phyloP scores from a whole-genome alignment of 768 basidiomycete genomes.

The Lactifluus rugatus region DNA sequence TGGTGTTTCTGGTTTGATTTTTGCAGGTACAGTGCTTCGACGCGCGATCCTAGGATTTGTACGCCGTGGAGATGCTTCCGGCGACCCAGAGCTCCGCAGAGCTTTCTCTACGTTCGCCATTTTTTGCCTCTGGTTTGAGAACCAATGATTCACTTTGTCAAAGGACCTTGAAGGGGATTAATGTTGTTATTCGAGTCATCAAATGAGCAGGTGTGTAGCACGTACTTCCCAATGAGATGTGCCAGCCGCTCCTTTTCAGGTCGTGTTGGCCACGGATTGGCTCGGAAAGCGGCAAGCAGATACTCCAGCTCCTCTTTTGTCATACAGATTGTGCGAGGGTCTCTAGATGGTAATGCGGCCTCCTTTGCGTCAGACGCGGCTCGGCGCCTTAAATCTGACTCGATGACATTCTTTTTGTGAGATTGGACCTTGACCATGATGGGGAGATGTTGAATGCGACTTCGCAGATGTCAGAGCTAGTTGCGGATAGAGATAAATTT shows the following conservation, averaged over 20 bases:
- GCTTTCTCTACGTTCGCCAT: conserved; percentile 10
- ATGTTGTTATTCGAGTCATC: neutral
- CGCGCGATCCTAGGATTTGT: neutral
- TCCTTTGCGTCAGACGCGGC: neutral
- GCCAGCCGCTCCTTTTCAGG: conserved; percentile 15
- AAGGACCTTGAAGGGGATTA: conserved; percentile 6
- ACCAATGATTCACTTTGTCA: conserved; percentile 15
- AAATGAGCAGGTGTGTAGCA: neutral
- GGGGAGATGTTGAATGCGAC: neutral
- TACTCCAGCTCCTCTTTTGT: conserved; percentile 5
- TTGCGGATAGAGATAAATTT: neutral
- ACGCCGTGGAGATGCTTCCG: neutral
- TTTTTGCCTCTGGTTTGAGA: conserved; percentile 17
- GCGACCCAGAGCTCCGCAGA: neutral
- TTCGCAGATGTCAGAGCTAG: neutral
- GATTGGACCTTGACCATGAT: conserved; percentile 12
- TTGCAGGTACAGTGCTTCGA: neutral
- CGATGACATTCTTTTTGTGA: conserved; percentile 8
- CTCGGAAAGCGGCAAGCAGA: conserved; percentile 6
- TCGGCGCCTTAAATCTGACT: conserved; percentile 5
- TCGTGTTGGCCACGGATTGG: conserved; percentile 14
- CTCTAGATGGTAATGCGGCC: neutral
- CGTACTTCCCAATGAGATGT: conserved; percentile 12
- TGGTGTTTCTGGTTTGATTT: neutral
- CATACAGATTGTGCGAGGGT: conserved; percentile 15